Base-by-base conservation (phyloP, 192 early-diverging fungal genomes). In the Umbelopsis vinacea region DNA sequence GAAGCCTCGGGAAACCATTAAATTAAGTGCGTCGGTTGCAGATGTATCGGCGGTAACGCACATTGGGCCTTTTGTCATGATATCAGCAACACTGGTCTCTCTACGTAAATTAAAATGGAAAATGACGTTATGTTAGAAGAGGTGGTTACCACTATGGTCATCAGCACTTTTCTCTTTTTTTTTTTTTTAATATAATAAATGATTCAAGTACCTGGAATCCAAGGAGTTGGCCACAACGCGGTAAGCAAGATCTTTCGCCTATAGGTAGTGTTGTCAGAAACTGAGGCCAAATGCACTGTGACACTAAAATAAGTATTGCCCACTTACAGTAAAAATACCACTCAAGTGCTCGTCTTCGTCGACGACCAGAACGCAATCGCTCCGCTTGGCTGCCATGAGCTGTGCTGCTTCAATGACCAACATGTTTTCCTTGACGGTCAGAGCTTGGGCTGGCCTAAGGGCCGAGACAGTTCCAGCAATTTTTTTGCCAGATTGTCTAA, bases 311-410 rank as follows among this genome's bases (percentile, higher is more conserved):
- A 29, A 24, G 14, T 29, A 52, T 45, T 7, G 8, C 7, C n/a
- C 23, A 17, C 54, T 71, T 67, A 76, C 75, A 0, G 97, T 99
- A 74, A 99, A 93, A 71, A 99, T 99, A 40, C 97, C 97, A 6
- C 87, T 85, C 71, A 99, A 86, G 71, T 93, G 93, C 71, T 96
- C 95, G 22, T 96, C 91, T 33, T 92, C 89, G 78, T 97, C 93
- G n/a, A 97, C 93, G 47, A 98, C 92, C 10, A 99, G 86, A 46
- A 99, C 94, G 74, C 94, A 94, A 79, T 99, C 97, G 7, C 91
- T 88, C 26, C 97, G 88, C 85, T 98, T 98, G 21, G 97, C 97
- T 6, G 97, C 97, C 97, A 99, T 97, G 71, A 94, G 84, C 80
- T 94, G 94, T n/a, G 94, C 89, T 0, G 92, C 93, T 77, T 95